Percentiles rank a stretch among this genome's conserved stretches.
Evolutionary conservation across 768 basidiomycete genomes (phyloP).

Genomic region (Hypsizygus marmoreus): DNA sequence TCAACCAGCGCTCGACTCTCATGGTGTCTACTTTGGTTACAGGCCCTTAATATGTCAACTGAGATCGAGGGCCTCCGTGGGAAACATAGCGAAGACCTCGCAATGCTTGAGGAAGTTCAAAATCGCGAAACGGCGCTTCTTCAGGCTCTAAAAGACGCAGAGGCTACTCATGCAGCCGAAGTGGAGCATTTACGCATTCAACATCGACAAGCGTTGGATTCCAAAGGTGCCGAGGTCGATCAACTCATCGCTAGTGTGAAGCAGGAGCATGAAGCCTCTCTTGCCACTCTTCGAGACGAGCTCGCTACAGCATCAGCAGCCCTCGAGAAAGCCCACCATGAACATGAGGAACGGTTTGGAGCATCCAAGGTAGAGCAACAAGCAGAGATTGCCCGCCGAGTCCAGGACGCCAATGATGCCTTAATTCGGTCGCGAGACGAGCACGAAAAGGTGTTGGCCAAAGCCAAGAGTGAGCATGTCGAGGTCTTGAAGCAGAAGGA

Average conservation of each 20-base stretch:
- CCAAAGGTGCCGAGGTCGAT: constrained; percentile 37
- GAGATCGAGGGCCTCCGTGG: constrained; percentile 77
- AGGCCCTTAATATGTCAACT: constrained; percentile 86
- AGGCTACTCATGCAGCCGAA: constrained; percentile 33
- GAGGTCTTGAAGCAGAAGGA: constrained; percentile 62
- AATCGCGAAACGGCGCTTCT: constrained; percentile 58
- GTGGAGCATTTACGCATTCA: constrained; percentile 42
- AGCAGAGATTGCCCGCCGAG: constrained; percentile 51
- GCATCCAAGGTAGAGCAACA: constrained; percentile 57
- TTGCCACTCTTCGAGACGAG: constrained; percentile 43
- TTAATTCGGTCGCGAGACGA: constrained; percentile 52
- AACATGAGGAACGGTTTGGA: constrained; percentile 63
- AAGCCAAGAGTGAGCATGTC: constrained; percentile 53
- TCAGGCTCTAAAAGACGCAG: constrained; percentile 31
- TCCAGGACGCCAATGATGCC: constrained; percentile 54
- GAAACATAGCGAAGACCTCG: constrained; percentile 56
- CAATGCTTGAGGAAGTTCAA: constrained; percentile 55
- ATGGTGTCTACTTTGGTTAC: constrained; percentile 1
- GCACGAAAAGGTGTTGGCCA: constrained; percentile 53
- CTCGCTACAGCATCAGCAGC: constrained; percentile 41
- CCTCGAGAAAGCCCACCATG: constrained; percentile 50
- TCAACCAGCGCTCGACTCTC: not conserved
- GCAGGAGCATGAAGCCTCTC: constrained; percentile 45
- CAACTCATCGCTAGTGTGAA: constrained; percentile 48
- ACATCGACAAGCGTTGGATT: constrained; percentile 34